Conservation (phyloP, 331 rosid species). For the Acacia pycnantha region DNA sequence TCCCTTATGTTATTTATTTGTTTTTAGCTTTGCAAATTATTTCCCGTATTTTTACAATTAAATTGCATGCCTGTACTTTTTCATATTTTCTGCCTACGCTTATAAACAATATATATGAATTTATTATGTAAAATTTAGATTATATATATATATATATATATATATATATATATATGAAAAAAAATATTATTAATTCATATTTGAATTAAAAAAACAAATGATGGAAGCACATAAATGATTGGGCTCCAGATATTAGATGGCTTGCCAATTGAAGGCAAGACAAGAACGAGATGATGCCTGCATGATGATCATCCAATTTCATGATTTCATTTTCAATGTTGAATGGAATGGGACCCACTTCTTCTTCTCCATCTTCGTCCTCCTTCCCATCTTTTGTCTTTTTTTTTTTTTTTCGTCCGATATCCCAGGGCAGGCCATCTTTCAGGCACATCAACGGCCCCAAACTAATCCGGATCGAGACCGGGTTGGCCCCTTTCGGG, state of each 20-base stretch:
- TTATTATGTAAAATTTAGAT: too few relatives aligned
- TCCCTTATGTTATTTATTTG: neutral
- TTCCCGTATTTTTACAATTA: neutral
- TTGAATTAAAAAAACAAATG: neutral
- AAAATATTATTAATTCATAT: too few relatives aligned
- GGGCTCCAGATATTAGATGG: neutral
- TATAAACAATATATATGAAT: too few relatives aligned
- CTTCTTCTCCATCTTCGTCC: rapidly evolving
- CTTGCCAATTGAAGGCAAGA: neutral
- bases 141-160: too few relatives aligned
- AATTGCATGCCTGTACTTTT: neutral
- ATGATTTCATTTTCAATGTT: neutral
- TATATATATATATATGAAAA: too few relatives aligned
- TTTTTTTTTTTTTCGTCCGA: too few relatives aligned
- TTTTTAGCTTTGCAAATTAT: neutral
- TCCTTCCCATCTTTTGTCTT: rapidly evolving
- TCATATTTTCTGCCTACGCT: neutral
- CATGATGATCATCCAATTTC: neutral
- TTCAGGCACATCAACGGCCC: too few relatives aligned
- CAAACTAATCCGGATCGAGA: too few relatives aligned
- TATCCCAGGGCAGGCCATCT: too few relatives aligned
- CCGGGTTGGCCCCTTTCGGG: too few relatives aligned
- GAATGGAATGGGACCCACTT: neutral
- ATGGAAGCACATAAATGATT: neutral
- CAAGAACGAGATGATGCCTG: neutral